A percentile compares a stretch with the other conserved stretches of the same genome.
Evolutionary conservation across 2,329 filamentous ascomycete species (phyloP).

Genomic region (Alternaria ventricosa): DNA sequence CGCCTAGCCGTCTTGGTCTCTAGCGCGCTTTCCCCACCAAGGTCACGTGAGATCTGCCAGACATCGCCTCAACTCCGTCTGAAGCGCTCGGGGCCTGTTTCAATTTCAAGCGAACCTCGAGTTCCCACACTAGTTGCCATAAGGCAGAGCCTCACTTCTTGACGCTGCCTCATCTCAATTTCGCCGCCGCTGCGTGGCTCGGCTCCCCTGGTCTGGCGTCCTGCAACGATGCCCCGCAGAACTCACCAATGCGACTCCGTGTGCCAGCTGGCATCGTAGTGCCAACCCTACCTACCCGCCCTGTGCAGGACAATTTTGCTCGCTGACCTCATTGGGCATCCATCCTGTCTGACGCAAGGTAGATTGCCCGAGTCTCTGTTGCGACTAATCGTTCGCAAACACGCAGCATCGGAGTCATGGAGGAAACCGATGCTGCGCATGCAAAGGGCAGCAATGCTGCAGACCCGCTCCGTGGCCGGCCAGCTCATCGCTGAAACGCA

Average conservation of each 20-base stretch:
- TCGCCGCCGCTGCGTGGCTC: slow-evolving; percentile 33
- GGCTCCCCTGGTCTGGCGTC: slow-evolving; percentile 25
- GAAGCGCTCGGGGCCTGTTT: slow-evolving; percentile 12
- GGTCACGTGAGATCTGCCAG: slow-evolving; percentile 11
- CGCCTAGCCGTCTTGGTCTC: slow-evolving; percentile 12
- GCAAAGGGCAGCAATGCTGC: slow-evolving; percentile 40
- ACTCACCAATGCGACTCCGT: slow-evolving; percentile 36
- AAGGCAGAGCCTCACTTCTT: slow-evolving; percentile 34
- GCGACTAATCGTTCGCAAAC: slow-evolving; percentile 47
- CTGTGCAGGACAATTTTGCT: slow-evolving; percentile 44
- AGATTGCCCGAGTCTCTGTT: slow-evolving; percentile 44
- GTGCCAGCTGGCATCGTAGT: slow-evolving; percentile 41
- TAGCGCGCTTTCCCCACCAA: slow-evolving; percentile 17
- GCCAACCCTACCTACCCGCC: slow-evolving; percentile 44
- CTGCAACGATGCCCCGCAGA: slow-evolving; percentile 40
- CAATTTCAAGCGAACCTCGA: slow-evolving; percentile 9
- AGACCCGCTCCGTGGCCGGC: slow-evolving; percentile 46
- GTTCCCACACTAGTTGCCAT: slow-evolving; percentile 5
- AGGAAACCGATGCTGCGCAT: slow-evolving; percentile 42
- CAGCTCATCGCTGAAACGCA: slow-evolving; percentile 46
- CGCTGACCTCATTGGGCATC: slow-evolving; percentile 39
- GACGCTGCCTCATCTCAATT: slow-evolving; percentile 19
- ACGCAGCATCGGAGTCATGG: slow-evolving; percentile 40
- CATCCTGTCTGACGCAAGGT: slow-evolving; percentile 43
- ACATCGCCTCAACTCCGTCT: slow-evolving; percentile 16